Base-by-base conservation (phyloP, 805 yeast species). In the Spathaspora girioi region DNA sequence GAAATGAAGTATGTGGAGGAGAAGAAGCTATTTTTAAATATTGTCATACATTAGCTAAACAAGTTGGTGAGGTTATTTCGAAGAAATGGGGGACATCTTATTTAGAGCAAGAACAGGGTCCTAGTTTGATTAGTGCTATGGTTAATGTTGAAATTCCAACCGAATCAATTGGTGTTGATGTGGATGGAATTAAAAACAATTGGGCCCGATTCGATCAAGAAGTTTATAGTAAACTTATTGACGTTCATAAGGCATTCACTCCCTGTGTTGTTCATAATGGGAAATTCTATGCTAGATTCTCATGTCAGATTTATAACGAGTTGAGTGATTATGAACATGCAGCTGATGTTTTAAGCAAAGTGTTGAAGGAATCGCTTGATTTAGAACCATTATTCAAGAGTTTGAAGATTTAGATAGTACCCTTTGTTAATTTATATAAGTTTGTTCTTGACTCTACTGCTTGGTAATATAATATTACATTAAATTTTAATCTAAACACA, bases 251-350 rank as follows among this genome's bases (percentile, higher is more conserved):
- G n/a, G 77, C 85, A 0, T 80, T 67, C 58, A 70, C 81, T 29
- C 87, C 83, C 5, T 55, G 76, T 31, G 61, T 59, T 1, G 55
- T 64, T 43, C 83, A 80, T 59, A 68, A 75, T 47, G 62, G 57
- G 6, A 56, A 58, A 40, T 45, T 59, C 26, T 55, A 54, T 18
- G 56, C 59, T 23, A 74, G 93, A 54, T 79, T 83, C 55, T 77
- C 85, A 50, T 83, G 83, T 23, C 87, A 83, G 58, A 65, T 83
- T 8, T 86, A 83, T 63, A 78, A 81, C 54, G 86, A 82, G 45
- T 56, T 78, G 14, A 67, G 67, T 5, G 91, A 86, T 57, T 84
- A 73, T 61, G 68, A 69, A 29, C 63, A 66, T 46, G 85, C 82
- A 3, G 70, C 78, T 23, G 68, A 70, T 17, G 66, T 66, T 1